Percentiles rank a stretch among this genome's conserved stretches.
Evolutionary conservation across 345 rosid species (phyloP).

Genomic region (Hypericum perforatum): DNA sequence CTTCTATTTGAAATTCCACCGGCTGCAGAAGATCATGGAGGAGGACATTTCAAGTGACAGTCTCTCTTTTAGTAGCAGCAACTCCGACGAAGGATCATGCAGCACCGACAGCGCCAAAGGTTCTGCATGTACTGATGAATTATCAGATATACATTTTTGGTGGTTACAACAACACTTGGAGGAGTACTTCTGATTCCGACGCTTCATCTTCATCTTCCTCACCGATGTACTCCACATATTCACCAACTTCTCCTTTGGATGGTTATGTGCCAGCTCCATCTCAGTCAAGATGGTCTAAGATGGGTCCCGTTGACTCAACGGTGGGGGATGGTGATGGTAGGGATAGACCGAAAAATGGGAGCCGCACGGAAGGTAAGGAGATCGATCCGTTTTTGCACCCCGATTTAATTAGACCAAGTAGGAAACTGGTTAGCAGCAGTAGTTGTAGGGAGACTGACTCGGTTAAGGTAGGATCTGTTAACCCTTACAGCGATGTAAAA

Average conservation of each 20-base stretch:
- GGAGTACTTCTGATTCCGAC: constrained; percentile 47
- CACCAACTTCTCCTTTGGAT: constrained; percentile 21
- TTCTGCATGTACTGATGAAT: constrained; percentile 61
- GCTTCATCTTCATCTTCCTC: constrained; percentile 50
- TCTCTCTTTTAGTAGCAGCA: constrained; percentile 64
- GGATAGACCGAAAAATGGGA: constrained; percentile 12
- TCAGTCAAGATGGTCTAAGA: constrained; percentile 19
- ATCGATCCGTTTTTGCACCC: constrained; percentile 31
- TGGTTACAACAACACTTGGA: constrained; percentile 42
- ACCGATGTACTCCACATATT: constrained; percentile 36
- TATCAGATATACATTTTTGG: constrained; percentile 61
- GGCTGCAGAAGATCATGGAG: constrained; percentile 51
- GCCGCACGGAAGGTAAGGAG: constrained; percentile 25
- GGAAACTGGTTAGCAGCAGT: constrained; percentile 23
- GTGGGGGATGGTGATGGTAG: neutral
- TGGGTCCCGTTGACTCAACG: constrained; percentile 9
- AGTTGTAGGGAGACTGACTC: constrained; percentile 32
- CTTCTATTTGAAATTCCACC: constrained; percentile 51
- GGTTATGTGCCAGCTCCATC: constrained; percentile 19
- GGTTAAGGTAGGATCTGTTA: constrained; percentile 27
- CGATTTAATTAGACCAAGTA: constrained; percentile 28
- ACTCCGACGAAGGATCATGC: constrained; percentile 81
- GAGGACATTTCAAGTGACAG: constrained; percentile 84
- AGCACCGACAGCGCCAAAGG: constrained; percentile 73
- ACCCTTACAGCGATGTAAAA: constrained; percentile 28